phyloP scores from a whole-genome alignment of 192 early-diverging fungal species.

The Jimgerdemannia flammicorona region DNA sequence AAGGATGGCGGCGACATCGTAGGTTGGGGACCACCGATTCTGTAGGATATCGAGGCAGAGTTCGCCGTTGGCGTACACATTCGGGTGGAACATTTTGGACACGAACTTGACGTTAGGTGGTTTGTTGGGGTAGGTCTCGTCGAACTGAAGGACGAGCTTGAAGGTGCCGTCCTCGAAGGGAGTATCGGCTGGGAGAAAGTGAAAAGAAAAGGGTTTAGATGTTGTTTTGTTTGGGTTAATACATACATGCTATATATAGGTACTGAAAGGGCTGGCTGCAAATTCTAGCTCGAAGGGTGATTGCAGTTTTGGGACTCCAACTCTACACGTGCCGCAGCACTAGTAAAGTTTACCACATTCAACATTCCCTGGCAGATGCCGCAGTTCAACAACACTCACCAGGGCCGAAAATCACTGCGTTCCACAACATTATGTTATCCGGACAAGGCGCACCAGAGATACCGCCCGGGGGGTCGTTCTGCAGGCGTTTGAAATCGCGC shows the following conservation, averaged over 20 bases:
- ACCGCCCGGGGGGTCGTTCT: conserved; percentile 88
- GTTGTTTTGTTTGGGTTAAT: background rate
- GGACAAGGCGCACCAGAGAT: conserved; percentile 88
- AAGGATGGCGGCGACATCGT: conserved; percentile 90
- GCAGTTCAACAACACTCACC: conserved; percentile 30
- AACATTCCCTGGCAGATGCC: too few relatives aligned
- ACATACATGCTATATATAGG: background rate
- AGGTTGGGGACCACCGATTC: conserved; percentile 97
- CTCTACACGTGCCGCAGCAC: too few relatives aligned
- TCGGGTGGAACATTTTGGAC: conserved; percentile 97
- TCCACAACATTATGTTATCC: conserved; percentile 98
- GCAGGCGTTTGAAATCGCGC: conserved; percentile 96
- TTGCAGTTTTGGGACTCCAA: background rate
- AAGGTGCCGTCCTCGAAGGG: conserved; percentile 99
- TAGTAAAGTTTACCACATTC: too few relatives aligned
- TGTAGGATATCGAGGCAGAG: conserved; percentile 98
- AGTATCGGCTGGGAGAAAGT: conserved; percentile 65
- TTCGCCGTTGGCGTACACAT: conserved; percentile 96
- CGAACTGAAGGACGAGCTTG: conserved; percentile 90
- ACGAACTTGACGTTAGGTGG: conserved; percentile 94
- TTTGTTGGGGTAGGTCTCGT: conserved; percentile 98
- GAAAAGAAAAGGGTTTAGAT: conserved; percentile 2
- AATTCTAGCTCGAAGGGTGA: background rate
- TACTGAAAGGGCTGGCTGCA: background rate
- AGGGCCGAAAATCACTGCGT: conserved; percentile 98